Percentiles rank a stretch among this genome's conserved stretches.
Conservation (phyloP, 2,329 filamentous ascomycete species). For the Chaetoscypha palmicola region DNA sequence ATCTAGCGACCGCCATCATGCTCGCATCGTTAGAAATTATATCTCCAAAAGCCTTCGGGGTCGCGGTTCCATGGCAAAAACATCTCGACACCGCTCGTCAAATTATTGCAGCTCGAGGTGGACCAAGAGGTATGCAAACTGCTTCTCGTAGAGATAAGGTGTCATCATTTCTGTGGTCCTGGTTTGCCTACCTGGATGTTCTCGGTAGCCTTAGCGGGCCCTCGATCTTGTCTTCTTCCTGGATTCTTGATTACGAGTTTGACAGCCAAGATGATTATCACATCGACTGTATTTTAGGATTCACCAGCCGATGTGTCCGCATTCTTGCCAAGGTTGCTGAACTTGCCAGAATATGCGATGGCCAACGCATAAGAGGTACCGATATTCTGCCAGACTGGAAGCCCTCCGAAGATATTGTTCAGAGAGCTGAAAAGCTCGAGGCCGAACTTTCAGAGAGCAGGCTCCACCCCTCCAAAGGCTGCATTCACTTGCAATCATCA, state of each 20-base stretch:
- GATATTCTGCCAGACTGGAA: conserved; percentile 49
- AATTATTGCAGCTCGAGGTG: conserved; percentile 62
- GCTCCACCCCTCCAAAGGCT: conserved; percentile 35
- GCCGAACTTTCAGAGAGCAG: conserved; percentile 51
- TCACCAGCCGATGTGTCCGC: conserved; percentile 64
- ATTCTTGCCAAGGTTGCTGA: conserved; percentile 67
- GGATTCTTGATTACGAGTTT: conserved; percentile 39
- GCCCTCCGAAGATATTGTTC: conserved; percentile 46
- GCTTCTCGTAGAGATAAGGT: conserved; percentile 48
- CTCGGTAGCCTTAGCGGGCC: conserved; percentile 63
- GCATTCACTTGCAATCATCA: conserved; percentile 39
- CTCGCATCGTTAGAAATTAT: conserved; percentile 77
- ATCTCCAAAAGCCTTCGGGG: conserved; percentile 72
- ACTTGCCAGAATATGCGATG: conserved; percentile 62
- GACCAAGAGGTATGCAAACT: conserved; percentile 44
- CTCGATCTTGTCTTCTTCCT: conserved; percentile 29
- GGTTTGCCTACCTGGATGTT: conserved; percentile 80
- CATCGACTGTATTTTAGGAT: conserved; percentile 76
- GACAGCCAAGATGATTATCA: conserved; percentile 56
- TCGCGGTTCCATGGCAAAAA: conserved; percentile 73
- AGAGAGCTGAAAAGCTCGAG: conserved; percentile 53
- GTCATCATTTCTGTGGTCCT: conserved; percentile 68
- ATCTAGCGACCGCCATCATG: conserved; percentile 78
- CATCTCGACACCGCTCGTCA: conserved; percentile 70
- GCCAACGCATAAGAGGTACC: conserved; percentile 51